Base-by-base conservation (phyloP, 768 basidiomycete genomes). In the Paxillus involutus region DNA sequence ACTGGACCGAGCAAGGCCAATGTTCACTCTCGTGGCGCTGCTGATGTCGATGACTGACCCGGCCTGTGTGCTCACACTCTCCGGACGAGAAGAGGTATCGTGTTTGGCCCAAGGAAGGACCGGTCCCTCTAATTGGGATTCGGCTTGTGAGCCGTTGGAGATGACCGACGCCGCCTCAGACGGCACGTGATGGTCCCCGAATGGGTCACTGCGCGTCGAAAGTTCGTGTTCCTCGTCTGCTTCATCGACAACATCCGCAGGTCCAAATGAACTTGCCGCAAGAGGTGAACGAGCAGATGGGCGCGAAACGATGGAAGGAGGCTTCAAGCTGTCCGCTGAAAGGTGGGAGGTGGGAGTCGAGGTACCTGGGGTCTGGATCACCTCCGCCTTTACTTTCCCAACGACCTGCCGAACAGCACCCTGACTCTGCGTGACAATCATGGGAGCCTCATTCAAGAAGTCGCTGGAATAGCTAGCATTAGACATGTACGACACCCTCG, bases 331-430 rank as follows among this genome's bases (percentile, higher is more conserved):
- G 46, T 81, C 77, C 4, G 60, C 33, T 47, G 62, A 60, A 56
- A 66, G 45, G 57, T 63, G 61, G 26, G 66, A 63, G 13, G 62
- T 51, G 11, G 69, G 65, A n/a, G 62, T 62, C 13, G 71, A 64
- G 16, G 69, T 55, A 16, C 78, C 80, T 3, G 80, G 70, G 6
- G 88, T 77, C 55, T 79, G 85, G 56, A 93, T 83, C 33, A 92
- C 85, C 65, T 89, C 88, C 30, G 91, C 88, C 70, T 86, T 89
- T 45, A 85, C 85, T 36, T 89, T 83, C 33, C 88, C 88, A 40
- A 89, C 71, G 7, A 91, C 86, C 61, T 89, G 86, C 45, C 87
- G 79, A 62, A 89, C 81, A 44, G 78, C 74, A 77, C 65, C 62
- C 55, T 82, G 85, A 26, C 75, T 77, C 29, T 88, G 83, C 0